These are phyloP conservation scores for Populus nigra DNA, from an alignment of 345 rosid species.

Conservation along the genomic window DNA sequence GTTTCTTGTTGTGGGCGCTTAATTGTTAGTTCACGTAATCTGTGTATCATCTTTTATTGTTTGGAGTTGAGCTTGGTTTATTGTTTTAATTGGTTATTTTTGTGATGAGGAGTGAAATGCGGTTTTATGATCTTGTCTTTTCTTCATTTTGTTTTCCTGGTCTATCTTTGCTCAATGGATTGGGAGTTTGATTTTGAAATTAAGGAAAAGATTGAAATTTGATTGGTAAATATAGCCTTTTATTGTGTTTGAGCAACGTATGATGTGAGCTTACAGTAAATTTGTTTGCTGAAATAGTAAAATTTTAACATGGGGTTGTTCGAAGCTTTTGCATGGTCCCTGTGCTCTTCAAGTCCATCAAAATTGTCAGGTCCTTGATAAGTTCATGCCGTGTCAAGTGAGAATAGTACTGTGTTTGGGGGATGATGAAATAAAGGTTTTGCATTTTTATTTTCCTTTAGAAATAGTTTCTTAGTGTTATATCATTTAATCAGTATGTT, in stretches of 20 bases:
- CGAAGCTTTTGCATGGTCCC: background rate
- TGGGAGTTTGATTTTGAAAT: background rate
- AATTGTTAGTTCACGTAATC: conserved; percentile 4
- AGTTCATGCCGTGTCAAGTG: background rate
- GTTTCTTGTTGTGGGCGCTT: conserved; percentile 7
- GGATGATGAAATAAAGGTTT: background rate
- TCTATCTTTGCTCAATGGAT: background rate
- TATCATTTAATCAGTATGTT: background rate
- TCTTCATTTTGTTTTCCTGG: background rate
- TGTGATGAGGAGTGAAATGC: background rate
- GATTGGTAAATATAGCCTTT: background rate
- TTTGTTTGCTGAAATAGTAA: background rate
- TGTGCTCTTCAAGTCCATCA: background rate
- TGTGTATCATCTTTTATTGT: background rate
- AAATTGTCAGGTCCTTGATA: background rate
- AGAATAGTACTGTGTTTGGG: background rate
- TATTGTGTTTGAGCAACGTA: background rate
- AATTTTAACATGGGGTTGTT: background rate
- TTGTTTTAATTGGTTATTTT: background rate
- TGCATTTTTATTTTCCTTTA: background rate
- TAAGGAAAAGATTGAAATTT: background rate
- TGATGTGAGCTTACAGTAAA: background rate
- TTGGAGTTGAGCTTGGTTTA: background rate
- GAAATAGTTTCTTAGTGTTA: background rate
- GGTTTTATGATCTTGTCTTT: background rate